phyloP scores from a whole-genome alignment of 108 stramenopile species.

The Discostella pseudostelligera region DNA sequence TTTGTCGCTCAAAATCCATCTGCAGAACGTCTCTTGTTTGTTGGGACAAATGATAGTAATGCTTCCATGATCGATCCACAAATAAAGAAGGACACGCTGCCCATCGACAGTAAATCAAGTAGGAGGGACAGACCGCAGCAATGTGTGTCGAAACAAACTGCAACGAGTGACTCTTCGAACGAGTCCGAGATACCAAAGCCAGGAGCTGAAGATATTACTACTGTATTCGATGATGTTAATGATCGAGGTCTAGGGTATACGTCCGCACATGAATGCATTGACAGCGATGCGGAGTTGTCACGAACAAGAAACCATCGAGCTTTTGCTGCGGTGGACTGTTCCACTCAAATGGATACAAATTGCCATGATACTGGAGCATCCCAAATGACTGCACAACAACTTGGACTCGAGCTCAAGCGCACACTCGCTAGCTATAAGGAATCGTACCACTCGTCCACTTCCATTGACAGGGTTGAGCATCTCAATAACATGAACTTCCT shows the following conservation, averaged over 20 bases:
- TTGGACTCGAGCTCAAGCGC: constrained; percentile 37
- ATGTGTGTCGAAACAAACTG: constrained; percentile 1
- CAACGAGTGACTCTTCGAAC: background rate
- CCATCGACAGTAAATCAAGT: constrained; percentile 12
- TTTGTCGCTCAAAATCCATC: constrained; percentile 13
- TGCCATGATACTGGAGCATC: background rate
- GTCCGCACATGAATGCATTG: too few relatives aligned
- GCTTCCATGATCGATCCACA: background rate
- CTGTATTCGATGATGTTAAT: background rate
- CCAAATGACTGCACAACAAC: background rate
- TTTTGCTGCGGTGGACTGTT: too few relatives aligned
- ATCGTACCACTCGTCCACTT: constrained; percentile 26
- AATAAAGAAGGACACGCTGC: background rate
- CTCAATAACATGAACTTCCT: constrained; percentile 40
- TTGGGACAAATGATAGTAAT: too few relatives aligned
- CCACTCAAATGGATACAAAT: background rate
- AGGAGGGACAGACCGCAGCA: constrained; percentile 1
- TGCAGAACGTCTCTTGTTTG: background rate
- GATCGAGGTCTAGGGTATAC: too few relatives aligned
- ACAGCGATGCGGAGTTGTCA: too few relatives aligned
- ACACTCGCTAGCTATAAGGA: constrained; percentile 41
- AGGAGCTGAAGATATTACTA: background rate
- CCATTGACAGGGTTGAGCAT: constrained; percentile 31
- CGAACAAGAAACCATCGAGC: too few relatives aligned
- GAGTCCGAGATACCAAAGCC: background rate